Evolutionary conservation across 192 early-diverging fungal species (phyloP).

Genomic region (Coemansia sp.): DNA sequence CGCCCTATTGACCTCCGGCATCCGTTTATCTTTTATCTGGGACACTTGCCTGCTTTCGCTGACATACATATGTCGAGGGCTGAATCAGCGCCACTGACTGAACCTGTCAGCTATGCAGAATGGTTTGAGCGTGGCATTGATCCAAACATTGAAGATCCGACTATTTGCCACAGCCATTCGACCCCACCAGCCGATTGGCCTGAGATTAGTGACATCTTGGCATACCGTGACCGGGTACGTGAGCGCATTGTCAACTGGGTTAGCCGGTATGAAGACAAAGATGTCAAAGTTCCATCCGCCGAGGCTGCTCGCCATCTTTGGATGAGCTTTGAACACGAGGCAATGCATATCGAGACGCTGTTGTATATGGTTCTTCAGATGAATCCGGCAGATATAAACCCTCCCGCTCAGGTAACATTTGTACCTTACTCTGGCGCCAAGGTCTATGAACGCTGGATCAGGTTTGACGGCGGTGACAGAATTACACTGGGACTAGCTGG

Average conservation of each 20-base stretch:
- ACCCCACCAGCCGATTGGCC: slow-evolving; percentile 73
- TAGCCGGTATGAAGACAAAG: slow-evolving; percentile 8
- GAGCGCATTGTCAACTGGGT: slow-evolving; percentile 54
- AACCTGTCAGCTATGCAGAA: slow-evolving; percentile 61
- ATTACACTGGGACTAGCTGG: slow-evolving; percentile 65
- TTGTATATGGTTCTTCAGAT: slow-evolving; percentile 84
- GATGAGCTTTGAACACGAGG: slow-evolving; percentile 94
- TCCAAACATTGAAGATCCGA: slow-evolving; percentile 75
- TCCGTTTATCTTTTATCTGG: slow-evolving; percentile 88
- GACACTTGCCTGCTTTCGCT: slow-evolving; percentile 75
- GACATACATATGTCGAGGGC: slow-evolving; percentile 58
- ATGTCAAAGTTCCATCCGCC: not conserved
- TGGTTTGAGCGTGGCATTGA: slow-evolving; percentile 97
- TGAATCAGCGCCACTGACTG: slow-evolving; percentile 52
- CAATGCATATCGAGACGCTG: slow-evolving; percentile 90
- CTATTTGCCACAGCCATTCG: slow-evolving; percentile 77
- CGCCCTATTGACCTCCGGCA: slow-evolving; percentile 83
- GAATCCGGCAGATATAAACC: slow-evolving; percentile 21
- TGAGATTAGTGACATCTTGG: slow-evolving; percentile 57
- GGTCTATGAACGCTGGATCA: slow-evolving; percentile 25
- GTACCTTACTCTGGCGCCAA: not conserved
- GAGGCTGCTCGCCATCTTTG: slow-evolving; percentile 60
- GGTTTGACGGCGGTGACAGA: slow-evolving; percentile 11
- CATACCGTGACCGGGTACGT: slow-evolving; percentile 64
- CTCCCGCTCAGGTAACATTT: slow-evolving; percentile 16